Evolutionary conservation across 176 grass and related monocot genomes (phyloP).

Genomic region (Oryza longistaminata): DNA sequence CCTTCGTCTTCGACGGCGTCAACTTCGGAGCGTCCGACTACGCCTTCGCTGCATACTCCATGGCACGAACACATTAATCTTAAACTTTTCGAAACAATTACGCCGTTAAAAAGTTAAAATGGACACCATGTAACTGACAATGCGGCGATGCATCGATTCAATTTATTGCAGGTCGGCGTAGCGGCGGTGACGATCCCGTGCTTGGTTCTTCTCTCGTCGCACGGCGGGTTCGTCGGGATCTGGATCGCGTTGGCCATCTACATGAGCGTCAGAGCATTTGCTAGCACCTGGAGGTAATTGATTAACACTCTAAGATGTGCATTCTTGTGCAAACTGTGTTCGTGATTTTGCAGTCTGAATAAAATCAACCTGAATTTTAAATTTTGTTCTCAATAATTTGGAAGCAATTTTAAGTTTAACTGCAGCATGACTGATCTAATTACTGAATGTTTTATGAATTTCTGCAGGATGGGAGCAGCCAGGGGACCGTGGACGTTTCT

Average conservation of each 20-base stretch:
- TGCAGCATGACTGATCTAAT: neutral
- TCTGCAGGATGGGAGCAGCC: conserved; percentile 44
- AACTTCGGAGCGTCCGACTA: conserved; percentile 83
- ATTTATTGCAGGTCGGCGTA: conserved; percentile 51
- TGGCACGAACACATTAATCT: conserved; percentile 24
- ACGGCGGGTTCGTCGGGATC: conserved; percentile 60
- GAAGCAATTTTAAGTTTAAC: neutral
- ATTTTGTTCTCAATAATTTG: neutral
- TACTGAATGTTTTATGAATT: neutral
- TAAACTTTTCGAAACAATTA: too few species aligned
- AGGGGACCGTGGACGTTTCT: conserved; percentile 56
- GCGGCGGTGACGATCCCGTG: conserved; percentile 59
- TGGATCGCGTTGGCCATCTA: conserved; percentile 68
- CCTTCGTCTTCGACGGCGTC: conserved; percentile 75
- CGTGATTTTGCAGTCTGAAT: too few species aligned
- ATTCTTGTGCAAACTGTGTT: too few species aligned
- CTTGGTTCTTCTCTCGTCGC: conserved; percentile 51
- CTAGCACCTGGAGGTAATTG: conserved; percentile 53
- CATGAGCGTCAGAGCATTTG: conserved; percentile 59
- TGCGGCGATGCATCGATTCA: neutral
- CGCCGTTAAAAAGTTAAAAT: too few species aligned
- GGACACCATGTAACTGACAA: too few species aligned
- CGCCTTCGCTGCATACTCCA: conserved; percentile 65
- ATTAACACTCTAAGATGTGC: neutral
- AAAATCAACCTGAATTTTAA: neutral